Base-by-base conservation (phyloP, 306 rosid species). In the Dryas octopetala region DNA sequence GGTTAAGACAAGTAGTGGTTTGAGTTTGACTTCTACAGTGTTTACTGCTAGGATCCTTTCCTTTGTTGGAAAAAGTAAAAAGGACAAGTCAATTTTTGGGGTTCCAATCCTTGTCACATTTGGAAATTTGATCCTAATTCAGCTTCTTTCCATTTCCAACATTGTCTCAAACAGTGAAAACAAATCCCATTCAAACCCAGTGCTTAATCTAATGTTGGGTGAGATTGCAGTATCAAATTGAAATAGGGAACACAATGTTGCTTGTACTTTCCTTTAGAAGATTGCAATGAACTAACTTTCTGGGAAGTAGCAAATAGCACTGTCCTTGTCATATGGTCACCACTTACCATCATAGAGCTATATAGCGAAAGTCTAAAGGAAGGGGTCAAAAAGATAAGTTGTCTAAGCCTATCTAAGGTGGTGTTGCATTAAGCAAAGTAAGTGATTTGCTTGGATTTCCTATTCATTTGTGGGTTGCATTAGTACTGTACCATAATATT, bases 381-480 rank as follows among this genome's bases (percentile, higher is more conserved):
- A 43, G 38, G 68, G 68, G 68, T 41, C 50, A 55, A 41, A 71
- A 43, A 26, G 68, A 26, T 32, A 1, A 32, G 38, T 32, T 32
- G 38, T 32, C 38, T 32, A 32, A 32, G 2, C 38, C 3, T 32
- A 32, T 32, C 38, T 32, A 32, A 32, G 38, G 38, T 32, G 38
- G 38, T 32, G 38, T 32, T 32, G 38, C 38, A 32, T 32, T 32
- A 32, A 32, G 38, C 38, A 32, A 32, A 32, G 38, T 32, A 32
- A 32, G 38, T 32, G 47, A n/a, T n/a, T n/a, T 50, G 13, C 52
- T 44, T 5, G 4, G 41, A 23, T 14, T 61, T 14, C 19, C 66
- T 17, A 40, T 52, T 45, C 26, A n/a, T 38, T 51, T 50, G 70
- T 40, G 48, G 73, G 73, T 28, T 69, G 54, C 59, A 50, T 69